Evolutionary conservation across 176 grass and related monocot species (phyloP), one percentile per base, ranked within the genome.

Genomic region (Carex littledalei): DNA sequence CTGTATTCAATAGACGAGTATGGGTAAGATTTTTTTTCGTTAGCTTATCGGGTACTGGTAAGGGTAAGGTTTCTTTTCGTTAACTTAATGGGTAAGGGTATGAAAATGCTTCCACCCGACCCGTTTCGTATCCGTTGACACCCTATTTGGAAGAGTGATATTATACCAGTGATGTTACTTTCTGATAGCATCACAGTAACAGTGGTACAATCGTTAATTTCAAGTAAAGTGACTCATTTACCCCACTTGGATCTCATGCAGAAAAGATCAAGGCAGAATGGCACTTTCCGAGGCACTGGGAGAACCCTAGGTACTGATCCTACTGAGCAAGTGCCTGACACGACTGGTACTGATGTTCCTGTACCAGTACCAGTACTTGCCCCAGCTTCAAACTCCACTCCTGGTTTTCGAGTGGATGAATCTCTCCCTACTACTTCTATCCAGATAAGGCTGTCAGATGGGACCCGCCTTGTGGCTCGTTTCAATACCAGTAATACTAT

Each of bases 361-460:
- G 63, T 85, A 80, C 22, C 84, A 75, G 16, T 85, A 80, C 22
- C 84, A 75, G 16, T 22, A 3, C 68, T 78, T 5, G 86, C 53
- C 67, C 67, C 57, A 22, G 53, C 18, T 24, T 39, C 87, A 59
- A 55, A 59, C 26, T 37, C 73, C 1, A 39, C 17, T 55, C 80
- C 90, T 26, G 63, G 26, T 7, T 78, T 90, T 89, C 85, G 84
- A 73, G 88, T 95, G 56, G 88, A 95, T 7, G 87, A 86, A 16
- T 87, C 91, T 74, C 80, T 92, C 83, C 96, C 96, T 3, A 93
- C 88, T 65, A 99, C 96, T 43, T 99, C 93, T 65, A 81, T 99
- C 50, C 93, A 99, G 86, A 91, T 99, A 67, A 95, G 96, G 84
- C 93, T 99, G 32, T 79, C 82, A 29, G 93, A 99, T 41, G 93